Conservation (phyloP, 2,329 filamentous ascomycete species). For the Sordariomycetes sp. region DNA sequence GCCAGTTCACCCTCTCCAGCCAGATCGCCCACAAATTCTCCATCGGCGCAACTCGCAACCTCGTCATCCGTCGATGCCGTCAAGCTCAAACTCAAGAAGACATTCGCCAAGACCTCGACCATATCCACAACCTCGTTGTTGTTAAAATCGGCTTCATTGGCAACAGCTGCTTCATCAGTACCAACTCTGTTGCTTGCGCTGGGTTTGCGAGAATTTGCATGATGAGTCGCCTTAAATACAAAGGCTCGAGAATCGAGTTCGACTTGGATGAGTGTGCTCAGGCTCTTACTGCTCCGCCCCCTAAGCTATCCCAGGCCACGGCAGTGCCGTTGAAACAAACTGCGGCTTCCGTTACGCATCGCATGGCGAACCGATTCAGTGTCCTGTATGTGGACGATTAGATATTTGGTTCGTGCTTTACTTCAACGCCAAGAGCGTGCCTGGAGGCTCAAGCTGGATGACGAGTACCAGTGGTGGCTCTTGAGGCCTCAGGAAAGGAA, state of each 20-base stretch:
- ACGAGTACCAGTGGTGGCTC: too few relatives aligned
- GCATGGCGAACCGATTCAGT: conserved; percentile 48
- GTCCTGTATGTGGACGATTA: conserved; percentile 42
- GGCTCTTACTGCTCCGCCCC: too few relatives aligned
- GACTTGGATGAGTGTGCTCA: conserved; percentile 63
- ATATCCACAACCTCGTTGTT: conserved; percentile 72
- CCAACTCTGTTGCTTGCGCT: conserved; percentile 69
- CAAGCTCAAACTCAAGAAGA: conserved; percentile 49
- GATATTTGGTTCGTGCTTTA: conserved; percentile 20
- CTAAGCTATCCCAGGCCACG: background rate
- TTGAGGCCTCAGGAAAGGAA: too few relatives aligned
- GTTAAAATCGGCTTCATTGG: conserved; percentile 52
- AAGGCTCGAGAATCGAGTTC: conserved; percentile 61
- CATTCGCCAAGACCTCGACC: conserved; percentile 67
- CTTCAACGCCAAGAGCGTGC: background rate
- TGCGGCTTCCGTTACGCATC: conserved; percentile 8
- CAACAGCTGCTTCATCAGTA: conserved; percentile 57
- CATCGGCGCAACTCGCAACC: conserved; percentile 62
- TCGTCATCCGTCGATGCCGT: conserved; percentile 55
- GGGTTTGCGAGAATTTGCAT: conserved; percentile 71
- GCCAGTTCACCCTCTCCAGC: conserved; percentile 56
- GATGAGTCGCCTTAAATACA: conserved; percentile 59
- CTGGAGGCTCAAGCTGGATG: too few relatives aligned
- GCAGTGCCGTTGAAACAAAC: conserved; percentile 3
- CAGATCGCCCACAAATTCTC: conserved; percentile 57